These are phyloP conservation scores for Epichloe sibirici DNA, from an alignment of 2,329 filamentous ascomycete genomes.

Conservation along the genomic window DNA sequence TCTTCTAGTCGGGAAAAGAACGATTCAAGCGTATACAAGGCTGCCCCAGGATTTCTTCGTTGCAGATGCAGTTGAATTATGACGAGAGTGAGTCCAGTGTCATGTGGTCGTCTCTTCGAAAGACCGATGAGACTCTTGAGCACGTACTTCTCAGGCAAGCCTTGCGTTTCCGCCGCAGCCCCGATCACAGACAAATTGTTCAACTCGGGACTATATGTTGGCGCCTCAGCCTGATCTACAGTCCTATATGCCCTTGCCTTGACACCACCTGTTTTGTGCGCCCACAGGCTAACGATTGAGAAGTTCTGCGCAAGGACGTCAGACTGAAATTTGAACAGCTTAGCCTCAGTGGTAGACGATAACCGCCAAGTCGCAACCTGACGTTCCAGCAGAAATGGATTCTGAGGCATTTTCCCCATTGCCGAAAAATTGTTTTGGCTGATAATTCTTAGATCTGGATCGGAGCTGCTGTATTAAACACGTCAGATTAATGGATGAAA, in stretches of 20 bases:
- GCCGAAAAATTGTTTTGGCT: conserved; percentile 50
- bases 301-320: conserved; percentile 45
- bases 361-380: conserved; percentile 40
- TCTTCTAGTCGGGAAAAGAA: conserved; percentile 63
- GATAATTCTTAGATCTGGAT: conserved; percentile 53
- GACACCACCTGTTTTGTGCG: conserved; percentile 55
- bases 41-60: conserved; percentile 58
- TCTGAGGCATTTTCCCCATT: conserved; percentile 31
- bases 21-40: conserved; percentile 60
- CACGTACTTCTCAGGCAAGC: conserved; percentile 50
- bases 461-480: conserved; percentile 40
- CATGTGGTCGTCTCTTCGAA: conserved; percentile 61
- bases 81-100: conserved; percentile 70
- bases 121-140: conserved; percentile 58
- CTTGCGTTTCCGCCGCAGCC: conserved; percentile 61
- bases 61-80: conserved; percentile 71
- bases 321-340: conserved; percentile 60
- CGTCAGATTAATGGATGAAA: conserved; percentile 15
- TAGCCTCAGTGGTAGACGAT: conserved; percentile 42
- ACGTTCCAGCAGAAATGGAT: conserved; percentile 58
- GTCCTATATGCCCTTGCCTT: conserved; percentile 32
- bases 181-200: conserved; percentile 39
- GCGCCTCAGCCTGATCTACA: conserved; percentile 18
- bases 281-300: conserved; percentile 51
- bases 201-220: conserved; percentile 19